Evolutionary conservation across 441 rosid genomes (phyloP).

Genomic region (Adansonia grandidieri): DNA sequence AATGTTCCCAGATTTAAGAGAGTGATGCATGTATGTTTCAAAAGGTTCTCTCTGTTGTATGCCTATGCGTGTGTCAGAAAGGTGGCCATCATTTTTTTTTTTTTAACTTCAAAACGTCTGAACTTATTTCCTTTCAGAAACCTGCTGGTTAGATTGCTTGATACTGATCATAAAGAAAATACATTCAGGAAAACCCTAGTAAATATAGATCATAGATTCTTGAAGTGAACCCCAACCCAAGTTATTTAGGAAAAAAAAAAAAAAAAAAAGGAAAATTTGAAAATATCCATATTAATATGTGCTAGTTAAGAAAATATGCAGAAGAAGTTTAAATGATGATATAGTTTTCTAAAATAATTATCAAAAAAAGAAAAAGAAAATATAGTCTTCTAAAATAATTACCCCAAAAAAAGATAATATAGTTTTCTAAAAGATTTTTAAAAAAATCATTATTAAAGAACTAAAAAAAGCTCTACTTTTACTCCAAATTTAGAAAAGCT

Average conservation of each 20-base stretch:
- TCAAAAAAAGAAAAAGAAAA: no score
- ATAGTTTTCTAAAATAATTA: no score
- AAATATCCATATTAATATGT: neutral
- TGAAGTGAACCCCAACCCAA: neutral
- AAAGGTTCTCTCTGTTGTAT: constrained; percentile 24
- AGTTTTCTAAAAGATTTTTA: neutral
- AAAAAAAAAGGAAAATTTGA: neutral
- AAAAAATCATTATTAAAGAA: constrained; percentile 13
- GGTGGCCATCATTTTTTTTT: constrained; percentile 1
- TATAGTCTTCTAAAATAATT: no score
- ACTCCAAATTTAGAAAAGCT: constrained; percentile 19
- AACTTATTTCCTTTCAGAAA: constrained; percentile 12
- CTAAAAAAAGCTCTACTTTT: neutral
- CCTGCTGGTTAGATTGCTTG: constrained; percentile 8
- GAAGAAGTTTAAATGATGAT: neutral
- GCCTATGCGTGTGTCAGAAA: constrained; percentile 24
- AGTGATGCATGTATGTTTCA: constrained; percentile 16
- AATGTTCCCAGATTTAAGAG: constrained; percentile 22
- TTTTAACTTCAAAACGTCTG: neutral
- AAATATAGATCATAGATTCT: constrained; percentile 11
- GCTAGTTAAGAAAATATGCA: neutral
- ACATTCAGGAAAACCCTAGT: constrained; percentile 13
- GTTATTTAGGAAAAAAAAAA: neutral
- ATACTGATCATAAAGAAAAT: constrained; percentile 15
- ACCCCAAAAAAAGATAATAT: neutral